Percentiles rank a stretch among this genome's conserved stretches.
phyloP scores from a whole-genome alignment of 2,329 filamentous ascomycete genomes.

The Nemania sp. region DNA sequence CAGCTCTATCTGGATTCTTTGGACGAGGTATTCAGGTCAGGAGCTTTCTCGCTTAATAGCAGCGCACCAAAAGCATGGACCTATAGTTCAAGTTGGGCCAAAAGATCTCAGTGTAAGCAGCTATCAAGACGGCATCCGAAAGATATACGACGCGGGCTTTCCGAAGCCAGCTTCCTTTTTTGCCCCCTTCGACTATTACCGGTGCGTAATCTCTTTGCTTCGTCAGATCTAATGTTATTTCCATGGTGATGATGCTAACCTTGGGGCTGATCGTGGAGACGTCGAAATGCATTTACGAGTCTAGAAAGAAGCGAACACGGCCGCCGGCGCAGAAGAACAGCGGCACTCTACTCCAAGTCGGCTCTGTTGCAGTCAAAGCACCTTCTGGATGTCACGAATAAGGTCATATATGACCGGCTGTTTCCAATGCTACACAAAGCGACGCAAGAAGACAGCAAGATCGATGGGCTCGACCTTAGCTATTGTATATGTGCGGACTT shows the following conservation, averaged over 20 bases:
- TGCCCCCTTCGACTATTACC: too few relatives aligned
- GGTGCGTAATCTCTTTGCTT: too few relatives aligned
- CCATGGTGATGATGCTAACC: too few relatives aligned
- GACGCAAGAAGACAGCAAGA: neutral
- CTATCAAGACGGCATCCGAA: conserved; percentile 15
- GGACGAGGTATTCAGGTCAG: neutral
- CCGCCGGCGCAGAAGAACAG: too few relatives aligned
- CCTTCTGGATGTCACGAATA: neutral
- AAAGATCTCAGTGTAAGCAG: conserved; percentile 16
- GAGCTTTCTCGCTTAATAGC: conserved; percentile 1
- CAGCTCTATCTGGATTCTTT: conserved; percentile 13
- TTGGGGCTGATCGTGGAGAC: too few relatives aligned
- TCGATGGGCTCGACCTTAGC: conserved; percentile 2
- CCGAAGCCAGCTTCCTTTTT: conserved; percentile 4
- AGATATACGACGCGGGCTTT: conserved; percentile 17
- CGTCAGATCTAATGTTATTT: too few relatives aligned
- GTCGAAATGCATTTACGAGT: too few relatives aligned
- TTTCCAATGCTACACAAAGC: neutral
- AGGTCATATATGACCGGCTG: neutral
- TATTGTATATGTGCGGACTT: conserved; percentile 9
- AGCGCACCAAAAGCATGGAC: conserved; percentile 14
- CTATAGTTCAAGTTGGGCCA: conserved; percentile 9
- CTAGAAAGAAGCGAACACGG: neutral
- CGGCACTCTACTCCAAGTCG: conserved; percentile 10
- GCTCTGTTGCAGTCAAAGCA: conserved; percentile 2